Evolutionary conservation across 106 monocot species (phyloP), one percentile per base, ranked within the genome.

Genomic region (Triglochin maritima): DNA sequence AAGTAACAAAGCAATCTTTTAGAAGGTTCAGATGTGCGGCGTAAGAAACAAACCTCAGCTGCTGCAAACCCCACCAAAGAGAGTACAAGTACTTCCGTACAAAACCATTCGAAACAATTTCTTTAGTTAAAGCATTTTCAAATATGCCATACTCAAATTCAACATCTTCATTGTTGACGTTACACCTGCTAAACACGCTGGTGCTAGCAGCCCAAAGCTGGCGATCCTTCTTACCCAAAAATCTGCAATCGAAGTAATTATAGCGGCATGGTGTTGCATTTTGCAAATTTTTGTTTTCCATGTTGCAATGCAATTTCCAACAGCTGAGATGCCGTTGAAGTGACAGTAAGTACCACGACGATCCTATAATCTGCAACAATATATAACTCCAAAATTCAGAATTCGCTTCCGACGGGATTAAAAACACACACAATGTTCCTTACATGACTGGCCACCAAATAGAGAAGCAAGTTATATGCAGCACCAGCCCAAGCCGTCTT

Each of bases 371-470:
- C 93, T 93, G 68, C 57, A 81, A 51, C 67, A 12, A 67, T 42
- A 29, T 1, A 29, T 29, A 0, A 0, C 29, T 29, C 29, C 29
- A 29, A 29, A 29, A 29, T 29, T 29, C 29, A 29, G 29, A 29
- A 29, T 29, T 29, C 29, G 29, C 29, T 29, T 1, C 29, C 29
- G 29, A 29, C 29, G 29, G 29, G 29, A 29, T 29, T 29, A 29
- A 29, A 29, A 29, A 29, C n/a, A 29, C 0, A 29, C 29, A 29
- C 29, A 29, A 29, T 29, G 29, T 50, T 6, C 60, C 82, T 50
- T 89, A 93, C 93, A 89, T 93, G 89, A 72, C 93, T 89, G 17
- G 82, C 93, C 49, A 93, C 76, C 86, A 93, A 74, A 77, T 89
- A 93, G 17, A 93, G 86, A n/a, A 86, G 59, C 15, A 93, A 71